Evolutionary conservation across 2,329 filamentous ascomycete genomes (phyloP).

Genomic region (Dactylonectria macrodidyma): DNA sequence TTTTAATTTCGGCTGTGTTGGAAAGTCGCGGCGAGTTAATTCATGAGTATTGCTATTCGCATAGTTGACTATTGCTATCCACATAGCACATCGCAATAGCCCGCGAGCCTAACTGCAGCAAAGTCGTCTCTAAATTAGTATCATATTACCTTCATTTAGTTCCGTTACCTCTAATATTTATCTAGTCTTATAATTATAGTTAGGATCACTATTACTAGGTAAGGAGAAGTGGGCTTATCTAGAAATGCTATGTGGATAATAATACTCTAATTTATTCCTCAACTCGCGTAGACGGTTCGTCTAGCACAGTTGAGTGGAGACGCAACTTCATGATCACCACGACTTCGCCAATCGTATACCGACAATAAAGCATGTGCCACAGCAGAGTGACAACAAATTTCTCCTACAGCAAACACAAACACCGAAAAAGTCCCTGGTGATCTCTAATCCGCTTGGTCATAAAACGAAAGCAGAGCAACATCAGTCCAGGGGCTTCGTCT

Average conservation of each 20-base stretch:
- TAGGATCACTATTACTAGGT: too few relatives aligned
- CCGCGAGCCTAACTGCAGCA: too few relatives aligned
- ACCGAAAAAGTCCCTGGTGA: not conserved
- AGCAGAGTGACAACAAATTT: not conserved
- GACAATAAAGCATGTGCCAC: not conserved
- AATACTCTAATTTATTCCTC: not conserved
- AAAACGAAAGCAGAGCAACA: not conserved
- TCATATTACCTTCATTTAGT: too few relatives aligned
- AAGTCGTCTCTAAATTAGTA: too few relatives aligned
- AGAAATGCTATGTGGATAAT: too few relatives aligned
- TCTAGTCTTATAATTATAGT: too few relatives aligned
- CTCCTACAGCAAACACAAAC: not conserved
- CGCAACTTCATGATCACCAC: not conserved
- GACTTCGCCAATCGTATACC: conserved; percentile 15
- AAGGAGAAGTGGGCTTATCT: too few relatives aligned
- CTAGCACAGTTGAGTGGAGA: conserved; percentile 17
- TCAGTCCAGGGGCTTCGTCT: not conserved
- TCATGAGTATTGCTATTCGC: too few relatives aligned
- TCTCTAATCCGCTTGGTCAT: not conserved
- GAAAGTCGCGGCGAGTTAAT: not conserved
- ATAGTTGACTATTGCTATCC: too few relatives aligned
- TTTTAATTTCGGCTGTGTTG: not conserved
- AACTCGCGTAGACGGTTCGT: not conserved
- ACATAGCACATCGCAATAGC: too few relatives aligned
- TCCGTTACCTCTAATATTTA: too few relatives aligned